Percentiles rank a stretch among this genome's conserved stretches.
These are phyloP conservation scores for Butyriboletus loyo DNA, from an alignment of 768 basidiomycete genomes.

Conservation along the genomic window DNA sequence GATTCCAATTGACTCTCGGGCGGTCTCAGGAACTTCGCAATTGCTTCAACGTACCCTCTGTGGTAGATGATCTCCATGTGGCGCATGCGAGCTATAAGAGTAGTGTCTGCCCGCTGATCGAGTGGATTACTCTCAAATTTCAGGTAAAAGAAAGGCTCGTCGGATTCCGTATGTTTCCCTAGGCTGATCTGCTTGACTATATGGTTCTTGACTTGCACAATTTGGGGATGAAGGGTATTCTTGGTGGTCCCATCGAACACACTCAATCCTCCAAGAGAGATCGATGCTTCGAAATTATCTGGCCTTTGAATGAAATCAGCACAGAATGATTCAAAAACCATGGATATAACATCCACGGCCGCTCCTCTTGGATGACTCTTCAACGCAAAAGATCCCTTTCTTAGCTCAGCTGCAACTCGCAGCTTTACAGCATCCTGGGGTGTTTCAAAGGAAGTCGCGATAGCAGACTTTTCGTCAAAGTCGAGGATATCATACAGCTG, in stretches of 20 bases:
- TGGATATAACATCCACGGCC: slow-evolving; percentile 72
- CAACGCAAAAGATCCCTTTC: slow-evolving; percentile 85
- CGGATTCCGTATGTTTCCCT: slow-evolving; percentile 24
- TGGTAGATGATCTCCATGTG: slow-evolving; percentile 98
- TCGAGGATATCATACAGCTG: slow-evolving; percentile 89
- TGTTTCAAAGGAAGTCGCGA: slow-evolving; percentile 64
- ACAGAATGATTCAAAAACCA: slow-evolving; percentile 84
- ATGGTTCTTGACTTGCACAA: slow-evolving; percentile 75
- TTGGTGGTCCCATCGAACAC: slow-evolving; percentile 90
- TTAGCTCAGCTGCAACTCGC: slow-evolving; percentile 71
- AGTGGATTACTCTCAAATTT: slow-evolving; percentile 92
- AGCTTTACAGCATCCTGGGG: slow-evolving; percentile 80
- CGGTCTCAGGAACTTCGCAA: slow-evolving; percentile 89
- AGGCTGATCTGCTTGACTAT: slow-evolving; percentile 33
- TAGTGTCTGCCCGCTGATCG: slow-evolving; percentile 88
- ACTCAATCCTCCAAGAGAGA: slow-evolving; percentile 81
- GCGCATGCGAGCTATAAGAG: slow-evolving; percentile 83
- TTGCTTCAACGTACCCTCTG: slow-evolving; percentile 86
- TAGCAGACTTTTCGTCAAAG: slow-evolving; percentile 83
- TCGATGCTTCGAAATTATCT: slow-evolving; percentile 79
- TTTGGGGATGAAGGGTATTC: slow-evolving; percentile 80
- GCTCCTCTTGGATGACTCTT: slow-evolving; percentile 67
- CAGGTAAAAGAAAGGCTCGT: slow-evolving; percentile 79
- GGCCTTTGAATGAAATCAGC: slow-evolving; percentile 82
- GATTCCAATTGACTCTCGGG: slow-evolving; percentile 94